Conservation (phyloP, 306 rosid species). For the Coriaria nepalensis region DNA sequence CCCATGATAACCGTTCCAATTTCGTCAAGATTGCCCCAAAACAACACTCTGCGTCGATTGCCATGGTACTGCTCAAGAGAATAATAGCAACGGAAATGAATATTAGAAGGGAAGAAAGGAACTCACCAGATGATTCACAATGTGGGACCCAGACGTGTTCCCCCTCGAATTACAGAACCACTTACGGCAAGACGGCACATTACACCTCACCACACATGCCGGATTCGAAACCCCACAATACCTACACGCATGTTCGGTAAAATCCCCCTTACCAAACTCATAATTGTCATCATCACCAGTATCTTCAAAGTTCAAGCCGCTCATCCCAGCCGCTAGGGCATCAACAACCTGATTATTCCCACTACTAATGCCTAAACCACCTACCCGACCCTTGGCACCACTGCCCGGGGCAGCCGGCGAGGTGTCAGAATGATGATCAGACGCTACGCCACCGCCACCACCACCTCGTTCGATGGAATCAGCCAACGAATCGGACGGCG, state of each 20-base stretch:
- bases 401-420: constrained; percentile 76
- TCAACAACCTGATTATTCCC: constrained; percentile 71
- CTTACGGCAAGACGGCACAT: constrained; percentile 91
- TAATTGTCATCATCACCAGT: constrained; percentile 79
- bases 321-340: constrained; percentile 64
- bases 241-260: constrained; percentile 90
- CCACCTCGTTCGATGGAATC: constrained; percentile 63
- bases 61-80: not conserved
- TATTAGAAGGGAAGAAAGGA: not conserved
- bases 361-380: constrained; percentile 37
- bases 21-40: no score
- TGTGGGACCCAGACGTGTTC: constrained; percentile 95
- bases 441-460: constrained; percentile 37
- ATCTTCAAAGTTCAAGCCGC: constrained; percentile 91
- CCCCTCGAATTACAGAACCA: constrained; percentile 99
- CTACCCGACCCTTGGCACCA: constrained; percentile 44
- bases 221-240: constrained; percentile 97
- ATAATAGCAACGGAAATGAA: not conserved
- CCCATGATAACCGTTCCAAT: no score
- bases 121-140: constrained; percentile 94
- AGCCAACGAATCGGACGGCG: constrained; percentile 75
- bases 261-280: constrained; percentile 83
- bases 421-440: constrained; percentile 85
- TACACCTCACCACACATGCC: constrained; percentile 95
- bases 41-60: no score